Evolutionary conservation across 495 filamentous ascomycete genomes (phyloP), one percentile per base, ranked within the genome.

Genomic region (Coniosporium apollinis): DNA sequence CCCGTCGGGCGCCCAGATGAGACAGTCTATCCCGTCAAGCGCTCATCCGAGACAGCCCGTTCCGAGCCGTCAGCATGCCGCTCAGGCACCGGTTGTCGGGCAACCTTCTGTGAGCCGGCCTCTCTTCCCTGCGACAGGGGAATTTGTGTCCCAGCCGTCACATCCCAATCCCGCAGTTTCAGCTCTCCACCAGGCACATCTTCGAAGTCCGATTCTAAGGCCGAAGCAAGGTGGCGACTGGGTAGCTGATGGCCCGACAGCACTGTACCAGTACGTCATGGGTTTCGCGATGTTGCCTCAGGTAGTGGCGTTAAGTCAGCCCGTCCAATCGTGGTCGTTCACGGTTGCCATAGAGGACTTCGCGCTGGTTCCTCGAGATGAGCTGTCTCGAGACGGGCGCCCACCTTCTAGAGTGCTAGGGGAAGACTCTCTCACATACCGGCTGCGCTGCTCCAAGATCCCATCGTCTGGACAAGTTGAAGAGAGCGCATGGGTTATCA

Each of bases 401-500:
- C 37, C 20, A 11, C 22, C 33, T 1, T 19, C 10, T 17, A 17
- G 31, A 20, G 17, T 19, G 2, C 37, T 50, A 2, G 24, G 34
- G n/a, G 48, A 49, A n/a, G 20, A 19, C 7, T 39, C 44, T 11
- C 16, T 28, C 20, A 37, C 30, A 4, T 56, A 33, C 34, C 45
- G 52, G 9, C 24, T 56, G 10, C 47, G 52, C 13, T 55, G 52
- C 31, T 30, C 42, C 18, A 38, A 35, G 22, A 10, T 36, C 16
- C 13, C 40, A 14, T 20, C 44, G 3, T 7, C 24, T 9, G n/a
- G 14, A 4, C n/a, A 43, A 10, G 34, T 36, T 34, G 36, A 25
- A 18, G 47, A 45, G 5, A 55, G 70, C 13, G 48, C 63, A 3
- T 92, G 85, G 82, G 56, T 64, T 13, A 62, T 62, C 8, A 41